phyloP scores from a whole-genome alignment of 768 basidiomycete genomes.

The Termitomyces sp. region DNA sequence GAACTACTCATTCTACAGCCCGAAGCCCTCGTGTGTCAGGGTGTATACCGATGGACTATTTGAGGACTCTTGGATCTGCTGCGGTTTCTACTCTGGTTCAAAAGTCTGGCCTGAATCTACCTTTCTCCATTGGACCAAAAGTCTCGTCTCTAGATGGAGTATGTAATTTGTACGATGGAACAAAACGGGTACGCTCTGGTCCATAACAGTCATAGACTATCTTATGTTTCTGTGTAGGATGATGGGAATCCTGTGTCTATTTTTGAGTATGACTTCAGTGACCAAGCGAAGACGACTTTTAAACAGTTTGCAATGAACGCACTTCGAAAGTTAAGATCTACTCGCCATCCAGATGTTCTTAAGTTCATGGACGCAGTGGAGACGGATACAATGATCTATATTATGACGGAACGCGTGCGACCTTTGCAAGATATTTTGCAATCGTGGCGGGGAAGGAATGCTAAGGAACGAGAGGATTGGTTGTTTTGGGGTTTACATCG shows the following conservation, averaged over 20 bases:
- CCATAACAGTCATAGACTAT: neutral
- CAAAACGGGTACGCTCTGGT: constrained; percentile 61
- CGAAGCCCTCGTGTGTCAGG: neutral
- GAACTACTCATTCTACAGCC: neutral
- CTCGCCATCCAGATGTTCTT: constrained; percentile 92
- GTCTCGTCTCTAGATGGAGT: constrained; percentile 65
- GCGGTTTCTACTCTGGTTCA: constrained; percentile 90
- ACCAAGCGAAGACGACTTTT: constrained; percentile 50
- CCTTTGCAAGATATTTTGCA: constrained; percentile 63
- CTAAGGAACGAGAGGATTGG: constrained; percentile 81
- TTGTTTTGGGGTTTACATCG: constrained; percentile 91
- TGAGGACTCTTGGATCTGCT: constrained; percentile 76
- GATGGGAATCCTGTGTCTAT: constrained; percentile 82
- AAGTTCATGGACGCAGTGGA: constrained; percentile 94
- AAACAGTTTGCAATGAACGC: constrained; percentile 85
- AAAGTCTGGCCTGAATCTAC: constrained; percentile 87
- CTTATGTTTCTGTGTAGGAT: constrained; percentile 51
- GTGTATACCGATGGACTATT: constrained; percentile 61
- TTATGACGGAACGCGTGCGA: constrained; percentile 91
- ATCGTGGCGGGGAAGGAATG: constrained; percentile 55
- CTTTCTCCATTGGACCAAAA: constrained; percentile 78
- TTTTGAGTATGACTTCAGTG: constrained; percentile 84
- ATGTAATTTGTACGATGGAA: constrained; percentile 85
- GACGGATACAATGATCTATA: constrained; percentile 80
- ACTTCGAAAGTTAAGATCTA: constrained; percentile 82